A percentile compares a stretch with the other conserved stretches of the same genome.
These are phyloP conservation scores for Boletus tylopilopsis DNA, from an alignment of 768 basidiomycete species.

Conservation along the genomic window DNA sequence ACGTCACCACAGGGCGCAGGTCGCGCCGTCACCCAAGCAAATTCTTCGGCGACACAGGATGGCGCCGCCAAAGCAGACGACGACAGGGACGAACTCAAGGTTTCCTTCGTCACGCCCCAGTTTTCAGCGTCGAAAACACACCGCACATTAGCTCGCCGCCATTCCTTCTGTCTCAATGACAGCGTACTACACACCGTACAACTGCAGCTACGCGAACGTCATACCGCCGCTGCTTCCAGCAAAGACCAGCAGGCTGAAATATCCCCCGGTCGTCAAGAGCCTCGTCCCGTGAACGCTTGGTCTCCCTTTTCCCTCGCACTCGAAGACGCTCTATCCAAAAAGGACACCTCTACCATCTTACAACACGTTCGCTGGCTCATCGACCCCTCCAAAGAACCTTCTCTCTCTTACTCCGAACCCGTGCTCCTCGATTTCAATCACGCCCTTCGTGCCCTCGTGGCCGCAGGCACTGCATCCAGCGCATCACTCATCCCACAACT, in stretches of 20 bases:
- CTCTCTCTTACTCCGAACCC: conserved; percentile 26
- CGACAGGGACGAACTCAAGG: conserved; percentile 51
- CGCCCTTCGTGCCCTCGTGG: conserved; percentile 46
- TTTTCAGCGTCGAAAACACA: conserved; percentile 30
- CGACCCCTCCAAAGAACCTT: conserved; percentile 32
- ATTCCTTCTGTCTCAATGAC: conserved; percentile 51
- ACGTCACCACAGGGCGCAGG: conserved; percentile 50
- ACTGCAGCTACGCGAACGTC: conserved; percentile 57
- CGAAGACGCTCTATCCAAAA: conserved; percentile 17
- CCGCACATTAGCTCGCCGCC: conserved; percentile 52
- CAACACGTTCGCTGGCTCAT: conserved; percentile 29
- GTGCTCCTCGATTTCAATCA: conserved; percentile 57
- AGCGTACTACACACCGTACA: conserved; percentile 64
- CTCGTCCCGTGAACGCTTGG: conserved; percentile 23
- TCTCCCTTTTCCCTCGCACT: conserved; percentile 20
- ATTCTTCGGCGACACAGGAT: conserved; percentile 55
- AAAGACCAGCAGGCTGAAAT: conserved; percentile 17
- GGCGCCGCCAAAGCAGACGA: conserved; percentile 45
- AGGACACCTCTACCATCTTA: conserved; percentile 5
- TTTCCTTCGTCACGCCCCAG: conserved; percentile 30
- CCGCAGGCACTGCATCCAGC: conserved; percentile 41
- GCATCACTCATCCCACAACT: conserved; percentile 56
- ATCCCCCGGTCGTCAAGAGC: conserved; percentile 17
- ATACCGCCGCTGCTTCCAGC: conserved; percentile 37
- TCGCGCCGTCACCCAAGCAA: conserved; percentile 71